Evolutionary conservation across 805 yeast species (phyloP).

Genomic region (Teunomyces kruisii): DNA sequence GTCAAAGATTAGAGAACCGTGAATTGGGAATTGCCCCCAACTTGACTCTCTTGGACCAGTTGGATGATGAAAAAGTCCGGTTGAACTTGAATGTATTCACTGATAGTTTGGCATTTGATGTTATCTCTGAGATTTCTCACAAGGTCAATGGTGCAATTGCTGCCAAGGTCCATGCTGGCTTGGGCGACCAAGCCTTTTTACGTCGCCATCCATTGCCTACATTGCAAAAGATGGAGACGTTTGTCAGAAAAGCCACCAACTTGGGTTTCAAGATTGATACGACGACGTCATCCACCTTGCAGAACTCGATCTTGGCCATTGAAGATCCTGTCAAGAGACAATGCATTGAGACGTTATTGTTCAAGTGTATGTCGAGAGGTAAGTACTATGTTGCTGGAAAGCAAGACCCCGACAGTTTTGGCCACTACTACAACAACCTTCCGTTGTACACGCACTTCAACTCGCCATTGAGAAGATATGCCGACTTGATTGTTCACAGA

Average conservation of each 20-base stretch:
- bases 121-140: constrained; percentile 73
- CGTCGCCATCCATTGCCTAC: constrained; percentile 89
- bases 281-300: constrained; percentile 66
- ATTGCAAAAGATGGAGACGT: constrained; percentile 73
- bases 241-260: constrained; percentile 66
- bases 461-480: constrained; percentile 89
- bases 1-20: constrained; percentile 59
- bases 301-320: constrained; percentile 65
- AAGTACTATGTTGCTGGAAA: constrained; percentile 88
- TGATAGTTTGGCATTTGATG: constrained; percentile 51
- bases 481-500: constrained; percentile 89
- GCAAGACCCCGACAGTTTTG: constrained; percentile 72
- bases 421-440: constrained; percentile 77
- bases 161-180: constrained; percentile 65
- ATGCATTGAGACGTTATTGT: constrained; percentile 75
- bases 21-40: constrained; percentile 48
- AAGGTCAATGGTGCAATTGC: constrained; percentile 87
- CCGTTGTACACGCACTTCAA: constrained; percentile 92
- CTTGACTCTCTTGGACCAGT: constrained; percentile 68
- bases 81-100: constrained; percentile 73
- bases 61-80: constrained; percentile 82
- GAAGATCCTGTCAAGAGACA: constrained; percentile 61
- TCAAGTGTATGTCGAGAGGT: constrained; percentile 81
- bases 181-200: constrained; percentile 80
- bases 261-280: constrained; percentile 74